phyloP scores from a whole-genome alignment of 176 grass and related monocot species.

The Avena sativa region DNA sequence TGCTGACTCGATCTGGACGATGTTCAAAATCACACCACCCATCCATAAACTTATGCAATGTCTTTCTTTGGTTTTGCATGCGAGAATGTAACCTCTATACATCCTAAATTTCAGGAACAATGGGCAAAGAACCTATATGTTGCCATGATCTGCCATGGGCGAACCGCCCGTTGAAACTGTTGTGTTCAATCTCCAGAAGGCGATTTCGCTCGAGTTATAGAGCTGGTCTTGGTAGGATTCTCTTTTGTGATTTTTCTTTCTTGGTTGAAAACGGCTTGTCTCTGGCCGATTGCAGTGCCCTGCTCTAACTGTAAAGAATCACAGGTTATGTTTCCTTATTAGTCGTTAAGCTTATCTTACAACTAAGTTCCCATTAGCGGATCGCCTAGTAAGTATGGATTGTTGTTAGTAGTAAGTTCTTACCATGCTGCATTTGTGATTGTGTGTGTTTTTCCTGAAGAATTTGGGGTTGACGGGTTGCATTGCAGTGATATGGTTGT shows the following conservation, averaged over 20 bases:
- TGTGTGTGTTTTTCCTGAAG: too few relatives aligned
- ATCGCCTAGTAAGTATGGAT: background rate
- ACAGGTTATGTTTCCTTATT: background rate
- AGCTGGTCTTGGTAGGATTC: background rate
- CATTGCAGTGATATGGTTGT: too few relatives aligned
- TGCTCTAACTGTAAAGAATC: constrained; percentile 1
- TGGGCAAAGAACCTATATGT: constrained; percentile 73
- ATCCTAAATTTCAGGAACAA: constrained; percentile 59
- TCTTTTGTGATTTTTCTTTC: background rate
- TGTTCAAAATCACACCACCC: background rate
- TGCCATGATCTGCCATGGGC: constrained; percentile 65
- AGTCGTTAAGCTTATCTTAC: background rate
- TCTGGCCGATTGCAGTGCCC: background rate
- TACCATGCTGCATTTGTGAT: background rate
- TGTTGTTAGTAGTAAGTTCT: background rate
- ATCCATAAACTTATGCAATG: background rate
- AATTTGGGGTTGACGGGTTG: too few relatives aligned
- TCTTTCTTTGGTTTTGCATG: background rate
- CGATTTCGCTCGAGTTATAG: background rate
- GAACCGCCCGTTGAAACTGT: constrained; percentile 53
- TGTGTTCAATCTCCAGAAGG: background rate
- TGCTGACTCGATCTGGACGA: background rate
- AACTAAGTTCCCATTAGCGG: background rate
- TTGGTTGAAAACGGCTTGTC: background rate
- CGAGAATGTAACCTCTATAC: background rate